Evolutionary conservation across 495 filamentous ascomycete species (phyloP).

Genomic region (Penicillium pulvis): DNA sequence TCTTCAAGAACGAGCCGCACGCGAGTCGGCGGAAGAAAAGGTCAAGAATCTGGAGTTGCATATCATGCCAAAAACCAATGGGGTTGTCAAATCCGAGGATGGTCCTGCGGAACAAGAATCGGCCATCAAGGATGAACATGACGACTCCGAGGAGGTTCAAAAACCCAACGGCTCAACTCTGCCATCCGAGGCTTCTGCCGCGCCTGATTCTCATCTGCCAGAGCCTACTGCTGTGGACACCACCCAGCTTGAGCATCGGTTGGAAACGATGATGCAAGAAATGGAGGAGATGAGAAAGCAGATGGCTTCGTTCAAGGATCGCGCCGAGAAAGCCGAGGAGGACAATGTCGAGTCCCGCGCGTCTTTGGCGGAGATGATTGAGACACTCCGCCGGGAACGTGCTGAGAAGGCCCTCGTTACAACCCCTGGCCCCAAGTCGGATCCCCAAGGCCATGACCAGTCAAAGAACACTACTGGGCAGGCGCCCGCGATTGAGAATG

Average conservation of each 20-base stretch:
- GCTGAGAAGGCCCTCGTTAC: slow-evolving; percentile 26
- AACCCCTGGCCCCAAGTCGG: slow-evolving; percentile 5
- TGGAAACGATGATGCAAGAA: slow-evolving; percentile 79
- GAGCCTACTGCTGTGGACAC: slow-evolving; percentile 28
- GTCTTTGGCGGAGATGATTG: slow-evolving; percentile 85
- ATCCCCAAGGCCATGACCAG: slow-evolving; percentile 9
- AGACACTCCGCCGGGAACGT: slow-evolving; percentile 72
- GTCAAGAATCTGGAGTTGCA: slow-evolving; percentile 68
- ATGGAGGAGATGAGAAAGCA: slow-evolving; percentile 82
- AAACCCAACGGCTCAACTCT: slow-evolving; percentile 24
- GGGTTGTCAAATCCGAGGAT: neutral
- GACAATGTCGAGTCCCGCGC: slow-evolving; percentile 68
- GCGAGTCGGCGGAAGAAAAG: slow-evolving; percentile 80
- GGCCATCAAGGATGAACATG: slow-evolving; percentile 27
- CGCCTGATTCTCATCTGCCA: slow-evolving; percentile 39
- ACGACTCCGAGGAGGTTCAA: slow-evolving; percentile 18
- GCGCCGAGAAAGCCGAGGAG: slow-evolving; percentile 77
- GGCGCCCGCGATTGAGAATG: slow-evolving; percentile 12
- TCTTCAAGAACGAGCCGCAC: slow-evolving; percentile 74
- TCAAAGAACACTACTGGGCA: slow-evolving; percentile 9
- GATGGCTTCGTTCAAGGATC: slow-evolving; percentile 72
- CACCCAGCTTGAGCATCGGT: slow-evolving; percentile 62
- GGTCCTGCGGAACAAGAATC: slow-evolving; percentile 8
- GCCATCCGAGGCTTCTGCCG: slow-evolving; percentile 22
- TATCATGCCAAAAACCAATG: slow-evolving; percentile 21